Evolutionary conservation across 805 yeast genomes (phyloP).

Genomic region (Candida loeiensis): DNA sequence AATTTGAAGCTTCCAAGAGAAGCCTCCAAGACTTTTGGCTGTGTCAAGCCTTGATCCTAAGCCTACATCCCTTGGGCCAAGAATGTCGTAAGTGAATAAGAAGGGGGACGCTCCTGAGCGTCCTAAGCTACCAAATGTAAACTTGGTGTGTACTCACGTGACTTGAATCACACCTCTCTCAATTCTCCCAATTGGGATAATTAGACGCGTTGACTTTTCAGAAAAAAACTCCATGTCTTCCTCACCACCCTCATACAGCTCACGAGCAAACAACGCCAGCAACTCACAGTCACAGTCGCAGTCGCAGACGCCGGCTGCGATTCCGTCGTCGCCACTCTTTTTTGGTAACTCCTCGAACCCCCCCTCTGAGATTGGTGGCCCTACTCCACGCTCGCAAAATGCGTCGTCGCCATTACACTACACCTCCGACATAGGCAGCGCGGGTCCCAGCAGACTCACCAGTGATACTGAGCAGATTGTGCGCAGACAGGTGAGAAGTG

Average conservation of each 20-base stretch:
- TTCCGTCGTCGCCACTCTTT: slow-evolving; percentile 57
- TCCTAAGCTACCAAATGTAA: too few relatives aligned
- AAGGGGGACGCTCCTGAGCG: too few relatives aligned
- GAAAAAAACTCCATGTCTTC: slow-evolving; percentile 12
- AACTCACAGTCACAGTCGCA: slow-evolving; percentile 37
- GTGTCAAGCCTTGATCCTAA: too few relatives aligned
- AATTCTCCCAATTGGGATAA: slow-evolving; percentile 7
- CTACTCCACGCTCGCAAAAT: slow-evolving; percentile 23
- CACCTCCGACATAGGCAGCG: slow-evolving; percentile 36
- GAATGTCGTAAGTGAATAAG: too few relatives aligned
- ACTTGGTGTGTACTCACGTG: too few relatives aligned
- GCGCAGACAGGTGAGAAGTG: slow-evolving; percentile 67
- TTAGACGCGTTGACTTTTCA: slow-evolving; percentile 1
- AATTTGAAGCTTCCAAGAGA: too few relatives aligned
- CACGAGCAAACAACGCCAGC: slow-evolving; percentile 28
- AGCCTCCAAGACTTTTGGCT: too few relatives aligned
- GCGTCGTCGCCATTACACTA: slow-evolving; percentile 52
- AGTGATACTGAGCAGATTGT: slow-evolving; percentile 43
- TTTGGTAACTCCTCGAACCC: slow-evolving; percentile 46
- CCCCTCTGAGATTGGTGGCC: slow-evolving; percentile 28
- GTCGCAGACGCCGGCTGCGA: slow-evolving; percentile 33
- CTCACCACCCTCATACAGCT: slow-evolving; percentile 32
- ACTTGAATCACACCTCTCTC: neutral
- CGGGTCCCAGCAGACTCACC: slow-evolving; percentile 28
- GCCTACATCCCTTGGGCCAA: too few relatives aligned